phyloP scores from a whole-genome alignment of 176 grass and related monocot species.

The Melocanna baccifera region DNA sequence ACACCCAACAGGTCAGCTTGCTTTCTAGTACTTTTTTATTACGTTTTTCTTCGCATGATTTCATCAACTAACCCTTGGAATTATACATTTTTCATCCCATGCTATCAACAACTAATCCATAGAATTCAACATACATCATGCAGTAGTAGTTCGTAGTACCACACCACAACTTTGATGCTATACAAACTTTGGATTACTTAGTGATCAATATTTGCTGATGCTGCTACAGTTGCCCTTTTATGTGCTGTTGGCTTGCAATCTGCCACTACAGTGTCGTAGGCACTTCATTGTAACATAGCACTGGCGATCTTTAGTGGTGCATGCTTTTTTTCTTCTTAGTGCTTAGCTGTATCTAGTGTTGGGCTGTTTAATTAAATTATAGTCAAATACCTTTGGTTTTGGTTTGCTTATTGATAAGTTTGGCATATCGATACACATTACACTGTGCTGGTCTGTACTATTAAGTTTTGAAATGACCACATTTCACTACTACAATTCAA shows the following conservation, averaged over 20 bases:
- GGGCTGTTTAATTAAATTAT: neutral
- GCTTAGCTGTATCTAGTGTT: neutral
- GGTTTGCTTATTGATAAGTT: neutral
- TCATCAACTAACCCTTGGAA: neutral
- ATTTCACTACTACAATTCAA: neutral
- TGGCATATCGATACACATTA: neutral
- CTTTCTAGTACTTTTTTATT: slow-evolving; percentile 1
- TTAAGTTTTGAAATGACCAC: neutral
- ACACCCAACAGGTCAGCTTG: slow-evolving; percentile 69
- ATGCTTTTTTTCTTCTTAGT: neutral
- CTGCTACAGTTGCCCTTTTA: neutral
- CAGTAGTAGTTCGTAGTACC: neutral
- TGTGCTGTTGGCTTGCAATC: neutral
- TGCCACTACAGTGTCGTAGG: neutral
- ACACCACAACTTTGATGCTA: neutral
- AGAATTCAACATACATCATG: neutral
- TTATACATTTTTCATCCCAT: neutral
- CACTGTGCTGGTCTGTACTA: neutral
- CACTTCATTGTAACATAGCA: neutral
- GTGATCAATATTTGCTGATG: neutral
- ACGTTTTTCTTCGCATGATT: neutral
- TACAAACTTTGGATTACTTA: neutral
- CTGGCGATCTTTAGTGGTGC: neutral
- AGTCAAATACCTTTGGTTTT: neutral
- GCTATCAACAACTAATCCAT: neutral